Evolutionary conservation across 306 rosid species (phyloP).

Genomic region (Cucumis melo): DNA sequence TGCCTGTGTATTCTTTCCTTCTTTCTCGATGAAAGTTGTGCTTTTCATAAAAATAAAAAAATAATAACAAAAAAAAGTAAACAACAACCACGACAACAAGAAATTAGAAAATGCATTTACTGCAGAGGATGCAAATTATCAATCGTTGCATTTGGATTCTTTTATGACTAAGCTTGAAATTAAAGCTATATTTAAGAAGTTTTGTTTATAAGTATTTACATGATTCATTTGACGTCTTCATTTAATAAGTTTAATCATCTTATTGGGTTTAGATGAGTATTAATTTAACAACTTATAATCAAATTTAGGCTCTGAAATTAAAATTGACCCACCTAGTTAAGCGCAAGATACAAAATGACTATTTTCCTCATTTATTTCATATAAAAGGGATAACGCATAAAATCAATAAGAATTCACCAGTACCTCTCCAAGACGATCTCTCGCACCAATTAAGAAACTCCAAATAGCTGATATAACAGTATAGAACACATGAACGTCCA

Average conservation of each 20-base stretch:
- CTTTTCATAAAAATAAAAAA: too few relatives aligned
- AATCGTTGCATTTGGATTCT: neutral
- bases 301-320: neutral
- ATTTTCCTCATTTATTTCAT: neutral
- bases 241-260: neutral
- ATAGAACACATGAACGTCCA: constrained; percentile 69
- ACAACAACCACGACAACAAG: too few relatives aligned
- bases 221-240: neutral
- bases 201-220: neutral
- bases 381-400: too few relatives aligned
- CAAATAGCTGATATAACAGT: constrained; percentile 58
- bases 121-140: too few relatives aligned
- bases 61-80: too few relatives aligned
- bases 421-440: constrained; percentile 93
- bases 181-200: neutral
- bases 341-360: neutral
- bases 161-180: neutral
- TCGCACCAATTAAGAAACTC: constrained; percentile 89
- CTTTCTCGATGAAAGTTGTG: too few relatives aligned
- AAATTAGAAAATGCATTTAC: too few relatives aligned
- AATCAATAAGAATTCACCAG: constrained; percentile 1
- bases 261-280: neutral
- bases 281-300: neutral
- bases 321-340: neutral
- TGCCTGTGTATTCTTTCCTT: too few relatives aligned